Percentiles rank a stretch among this genome's conserved stretches.
phyloP scores from a whole-genome alignment of 2,329 filamentous ascomycete genomes.

The Tolypocladium tropicale region DNA sequence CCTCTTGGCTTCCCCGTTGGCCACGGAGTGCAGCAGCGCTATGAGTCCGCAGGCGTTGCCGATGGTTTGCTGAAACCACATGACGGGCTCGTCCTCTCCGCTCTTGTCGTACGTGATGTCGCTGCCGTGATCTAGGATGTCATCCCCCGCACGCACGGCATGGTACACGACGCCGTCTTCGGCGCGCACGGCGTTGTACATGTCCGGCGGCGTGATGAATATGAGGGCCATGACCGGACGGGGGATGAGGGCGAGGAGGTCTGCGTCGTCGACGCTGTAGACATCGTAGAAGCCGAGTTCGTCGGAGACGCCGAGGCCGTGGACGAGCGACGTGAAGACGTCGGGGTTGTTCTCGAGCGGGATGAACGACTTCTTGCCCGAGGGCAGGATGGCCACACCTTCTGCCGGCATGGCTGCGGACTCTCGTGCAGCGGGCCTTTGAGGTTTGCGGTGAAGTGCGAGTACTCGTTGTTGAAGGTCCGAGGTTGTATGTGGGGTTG shows the following conservation, averaged over 20 bases:
- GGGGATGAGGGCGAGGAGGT: slow-evolving; percentile 60
- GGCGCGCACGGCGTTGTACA: slow-evolving; percentile 34
- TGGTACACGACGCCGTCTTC: slow-evolving; percentile 13
- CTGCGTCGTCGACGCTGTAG: slow-evolving; percentile 67
- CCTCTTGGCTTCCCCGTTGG: slow-evolving; percentile 53
- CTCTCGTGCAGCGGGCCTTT: neutral
- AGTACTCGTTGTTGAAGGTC: neutral
- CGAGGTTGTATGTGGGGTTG: neutral
- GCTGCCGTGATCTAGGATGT: slow-evolving; percentile 10
- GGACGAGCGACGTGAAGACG: slow-evolving; percentile 63
- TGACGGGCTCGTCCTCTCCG: slow-evolving; percentile 47
- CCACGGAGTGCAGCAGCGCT: slow-evolving; percentile 61
- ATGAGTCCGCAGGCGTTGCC: slow-evolving; percentile 74
- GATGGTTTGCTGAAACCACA: slow-evolving; percentile 84
- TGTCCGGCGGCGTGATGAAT: slow-evolving; percentile 59
- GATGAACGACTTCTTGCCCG: slow-evolving; percentile 25
- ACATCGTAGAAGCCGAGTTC: slow-evolving; percentile 70
- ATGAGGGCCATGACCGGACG: slow-evolving; percentile 69
- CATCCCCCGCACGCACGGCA: slow-evolving; percentile 18
- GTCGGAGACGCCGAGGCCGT: slow-evolving; percentile 59
- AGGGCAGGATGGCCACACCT: slow-evolving; percentile 17
- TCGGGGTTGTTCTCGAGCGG: slow-evolving; percentile 56
- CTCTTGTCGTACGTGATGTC: slow-evolving; percentile 20
- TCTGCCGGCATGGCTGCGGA: slow-evolving; percentile 15
- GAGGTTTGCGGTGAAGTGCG: neutral